phyloP scores from a whole-genome alignment of 306 rosid species.

The Hylodesmum podocarpum region DNA sequence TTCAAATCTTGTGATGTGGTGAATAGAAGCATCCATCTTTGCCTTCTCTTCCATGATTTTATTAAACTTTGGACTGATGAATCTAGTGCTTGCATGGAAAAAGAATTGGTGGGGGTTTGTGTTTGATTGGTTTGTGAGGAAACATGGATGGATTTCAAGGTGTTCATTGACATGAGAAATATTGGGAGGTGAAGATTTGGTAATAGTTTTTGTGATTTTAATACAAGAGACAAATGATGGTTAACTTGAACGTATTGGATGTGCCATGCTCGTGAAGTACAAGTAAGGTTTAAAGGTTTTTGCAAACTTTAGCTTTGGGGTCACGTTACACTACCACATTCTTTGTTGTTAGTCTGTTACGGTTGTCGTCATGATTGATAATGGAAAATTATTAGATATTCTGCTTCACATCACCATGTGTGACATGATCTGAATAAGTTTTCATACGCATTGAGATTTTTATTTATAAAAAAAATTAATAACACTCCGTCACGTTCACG shows the following conservation, averaged over 20 bases:
- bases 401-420: too few relatives aligned
- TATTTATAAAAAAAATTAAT: too few relatives aligned
- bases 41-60: conserved; percentile 55
- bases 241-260: not conserved
- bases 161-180: conserved; percentile 36
- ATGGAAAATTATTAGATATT: too few relatives aligned
- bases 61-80: conserved; percentile 46
- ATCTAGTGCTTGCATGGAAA: conserved; percentile 41
- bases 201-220: not conserved
- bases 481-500: too few relatives aligned
- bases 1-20: conserved; percentile 25
- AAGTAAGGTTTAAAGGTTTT: conserved; percentile 40
- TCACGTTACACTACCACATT: conserved; percentile 42
- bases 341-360: not conserved
- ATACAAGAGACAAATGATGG: not conserved
- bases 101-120: conserved; percentile 25
- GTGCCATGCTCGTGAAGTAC: conserved; percentile 40
- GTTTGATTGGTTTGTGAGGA: conserved; percentile 33
- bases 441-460: too few relatives aligned
- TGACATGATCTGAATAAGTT: too few relatives aligned
- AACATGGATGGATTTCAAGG: conserved; percentile 26
- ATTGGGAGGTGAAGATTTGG: conserved; percentile 1
- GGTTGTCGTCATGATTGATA: conserved; percentile 1
- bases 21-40: conserved; percentile 40
- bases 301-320: conserved; percentile 55